These are phyloP conservation scores for Apophysomyces variabilis DNA, from an alignment of 371 early-diverging fungal species.

Conservation along the genomic window DNA sequence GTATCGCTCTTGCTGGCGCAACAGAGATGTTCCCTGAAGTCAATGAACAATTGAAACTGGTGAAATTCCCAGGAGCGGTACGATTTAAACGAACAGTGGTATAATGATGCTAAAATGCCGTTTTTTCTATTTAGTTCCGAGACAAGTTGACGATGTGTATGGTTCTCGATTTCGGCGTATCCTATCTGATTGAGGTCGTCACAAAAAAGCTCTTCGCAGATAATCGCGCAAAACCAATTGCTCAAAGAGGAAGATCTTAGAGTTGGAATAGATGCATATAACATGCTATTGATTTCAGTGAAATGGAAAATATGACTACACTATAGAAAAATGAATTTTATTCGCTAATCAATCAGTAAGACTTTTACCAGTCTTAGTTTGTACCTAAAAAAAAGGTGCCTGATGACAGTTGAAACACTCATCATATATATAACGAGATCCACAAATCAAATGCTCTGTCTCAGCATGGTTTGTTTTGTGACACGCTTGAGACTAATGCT, in stretches of 20 bases:
- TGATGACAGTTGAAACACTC: too few species aligned
- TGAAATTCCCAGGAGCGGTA: slow-evolving; percentile 87
- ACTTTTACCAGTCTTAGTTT: too few species aligned
- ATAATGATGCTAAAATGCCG: not conserved
- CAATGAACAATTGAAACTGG: slow-evolving; percentile 91
- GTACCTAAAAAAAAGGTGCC: too few species aligned
- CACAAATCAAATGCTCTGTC: too few species aligned
- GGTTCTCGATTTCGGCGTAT: slow-evolving; percentile 74
- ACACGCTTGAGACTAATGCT: too few species aligned
- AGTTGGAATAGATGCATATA: not conserved
- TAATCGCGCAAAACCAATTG: slow-evolving; percentile 72
- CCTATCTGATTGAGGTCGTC: slow-evolving; percentile 71
- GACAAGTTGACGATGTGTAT: slow-evolving; percentile 69
- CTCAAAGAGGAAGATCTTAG: slow-evolving; percentile 32
- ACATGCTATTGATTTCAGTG: too few species aligned
- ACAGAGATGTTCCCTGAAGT: slow-evolving; percentile 89
- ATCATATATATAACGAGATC: too few species aligned
- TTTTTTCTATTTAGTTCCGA: slow-evolving; percentile 59
- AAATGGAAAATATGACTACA: too few species aligned
- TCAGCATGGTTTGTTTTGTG: too few species aligned
- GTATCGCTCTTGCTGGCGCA: slow-evolving; percentile 88
- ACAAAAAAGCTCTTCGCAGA: slow-evolving; percentile 70
- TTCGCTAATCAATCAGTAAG: too few species aligned
- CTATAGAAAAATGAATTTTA: too few species aligned
- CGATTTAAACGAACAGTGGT: slow-evolving; percentile 18